Evolutionary conservation across 1,139 yeast genomes (phyloP).

Genomic region (Yamadazyma diospyri): DNA sequence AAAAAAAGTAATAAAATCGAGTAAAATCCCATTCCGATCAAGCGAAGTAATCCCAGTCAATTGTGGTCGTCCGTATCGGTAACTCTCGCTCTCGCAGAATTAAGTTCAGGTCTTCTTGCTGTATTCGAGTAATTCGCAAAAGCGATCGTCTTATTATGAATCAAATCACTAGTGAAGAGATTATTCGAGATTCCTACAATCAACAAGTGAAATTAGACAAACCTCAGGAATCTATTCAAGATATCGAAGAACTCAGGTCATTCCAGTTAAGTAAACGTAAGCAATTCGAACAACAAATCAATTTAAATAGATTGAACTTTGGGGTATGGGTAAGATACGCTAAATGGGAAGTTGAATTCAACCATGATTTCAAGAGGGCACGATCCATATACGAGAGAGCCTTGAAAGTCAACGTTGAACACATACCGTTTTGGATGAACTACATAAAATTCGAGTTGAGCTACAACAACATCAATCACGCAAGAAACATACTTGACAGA

Average conservation of each 20-base stretch:
- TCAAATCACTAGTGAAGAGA: conserved; percentile 33
- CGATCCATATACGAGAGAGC: conserved; percentile 89
- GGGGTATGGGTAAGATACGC: conserved; percentile 96
- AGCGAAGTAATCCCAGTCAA: too few species aligned
- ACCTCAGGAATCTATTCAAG: conserved; percentile 58
- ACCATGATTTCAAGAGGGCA: conserved; percentile 67
- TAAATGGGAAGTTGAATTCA: conserved; percentile 75
- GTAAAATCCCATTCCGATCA: too few species aligned
- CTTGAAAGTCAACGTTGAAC: conserved; percentile 66
- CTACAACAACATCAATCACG: conserved; percentile 76
- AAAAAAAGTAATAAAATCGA: too few species aligned
- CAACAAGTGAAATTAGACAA: conserved; percentile 32
- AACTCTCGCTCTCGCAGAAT: too few species aligned
- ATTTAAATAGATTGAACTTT: conserved; percentile 74
- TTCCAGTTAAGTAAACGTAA: conserved; percentile 71
- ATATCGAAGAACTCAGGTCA: conserved; percentile 75
- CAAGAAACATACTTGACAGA: conserved; percentile 78
- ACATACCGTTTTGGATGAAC: conserved; percentile 81
- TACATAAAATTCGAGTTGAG: conserved; percentile 78
- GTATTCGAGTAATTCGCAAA: conserved; percentile 26
- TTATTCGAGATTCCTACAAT: conserved; percentile 36
- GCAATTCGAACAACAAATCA: conserved; percentile 81
- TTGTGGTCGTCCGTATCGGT: too few species aligned
- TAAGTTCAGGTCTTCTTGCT: too few species aligned
- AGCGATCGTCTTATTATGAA: conserved; percentile 16